These are phyloP conservation scores for Tolypocladium endophyticum DNA, from an alignment of 2,329 filamentous ascomycete genomes.

Conservation along the genomic window DNA sequence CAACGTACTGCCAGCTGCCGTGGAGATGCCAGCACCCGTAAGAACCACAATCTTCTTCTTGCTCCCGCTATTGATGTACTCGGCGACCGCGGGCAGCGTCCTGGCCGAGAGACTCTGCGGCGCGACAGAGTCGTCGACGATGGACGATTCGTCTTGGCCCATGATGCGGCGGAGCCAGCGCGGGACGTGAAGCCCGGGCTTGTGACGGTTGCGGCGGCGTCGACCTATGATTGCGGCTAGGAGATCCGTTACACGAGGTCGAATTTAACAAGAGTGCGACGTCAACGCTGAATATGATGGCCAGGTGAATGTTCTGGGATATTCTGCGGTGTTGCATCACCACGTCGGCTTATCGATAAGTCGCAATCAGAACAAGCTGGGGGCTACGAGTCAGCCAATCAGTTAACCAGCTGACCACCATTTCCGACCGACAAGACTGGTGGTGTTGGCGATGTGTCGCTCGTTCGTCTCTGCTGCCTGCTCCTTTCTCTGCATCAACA, in stretches of 20 bases:
- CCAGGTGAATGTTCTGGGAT: not conserved
- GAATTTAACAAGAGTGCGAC: not conserved
- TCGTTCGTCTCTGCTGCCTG: too few species aligned
- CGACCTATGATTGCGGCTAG: not conserved
- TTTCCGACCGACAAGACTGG: not conserved
- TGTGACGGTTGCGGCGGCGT: not conserved
- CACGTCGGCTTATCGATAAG: not conserved
- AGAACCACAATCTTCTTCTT: constrained; percentile 71
- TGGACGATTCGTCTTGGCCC: constrained; percentile 73
- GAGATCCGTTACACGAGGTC: not conserved
- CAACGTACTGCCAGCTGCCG: constrained; percentile 49
- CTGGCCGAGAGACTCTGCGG: constrained; percentile 58
- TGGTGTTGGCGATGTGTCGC: not conserved
- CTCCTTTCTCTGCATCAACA: not conserved
- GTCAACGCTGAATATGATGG: not conserved
- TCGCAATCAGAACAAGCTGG: not conserved
- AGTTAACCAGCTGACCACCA: not conserved
- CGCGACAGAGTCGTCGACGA: constrained; percentile 49
- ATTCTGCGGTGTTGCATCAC: not conserved
- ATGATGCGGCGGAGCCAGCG: constrained; percentile 42
- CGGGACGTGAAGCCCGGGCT: not conserved
- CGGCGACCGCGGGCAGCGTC: constrained; percentile 64
- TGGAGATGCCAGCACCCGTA: constrained; percentile 84
- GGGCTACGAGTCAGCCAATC: not conserved
- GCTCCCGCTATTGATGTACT: constrained; percentile 62